Evolutionary conservation across 192 early-diverging fungal genomes (phyloP), one percentile per base, ranked within the genome.

Genomic region (Rhizophlyctis rosea): DNA sequence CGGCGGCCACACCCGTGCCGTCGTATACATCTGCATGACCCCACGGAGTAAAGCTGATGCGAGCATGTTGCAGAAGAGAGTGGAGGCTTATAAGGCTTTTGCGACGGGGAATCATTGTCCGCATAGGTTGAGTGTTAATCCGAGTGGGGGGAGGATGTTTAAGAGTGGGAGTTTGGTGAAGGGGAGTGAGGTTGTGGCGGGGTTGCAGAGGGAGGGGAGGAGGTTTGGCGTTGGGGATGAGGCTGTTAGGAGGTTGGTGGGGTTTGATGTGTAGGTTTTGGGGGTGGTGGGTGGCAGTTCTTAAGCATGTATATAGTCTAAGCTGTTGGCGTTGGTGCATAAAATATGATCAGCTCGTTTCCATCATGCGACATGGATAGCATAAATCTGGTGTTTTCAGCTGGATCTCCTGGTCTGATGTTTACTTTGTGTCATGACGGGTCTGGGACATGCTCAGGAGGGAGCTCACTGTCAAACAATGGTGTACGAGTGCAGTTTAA

Each of bases 1-100:
- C 30, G n/a, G 16, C 0, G 0, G 9, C 13, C 30, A 21, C 27
- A n/a, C 61, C 27, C 53, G 61, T 7, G 7, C n/a, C n/a, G 61
- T 64, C n/a, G 61, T 62, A n/a, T 62, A 62, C 61, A 33, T 62
- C 14, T 62, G 61, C 61, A 62, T 62, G 61, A 62, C 61, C n/a
- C 61, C 61, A 33, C 53, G 61, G 14, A 54, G n/a, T 18, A 23
- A 23, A 14, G 61, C 61, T 16, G 21, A n/a, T 58, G 24, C 53
- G 21, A 16, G 27, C 9, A 28, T n/a, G 61, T 24, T 62, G 61
- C 9, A 24, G 56, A 33, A 16, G 53, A 35, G 61, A 16, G 24
- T 62, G 7, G 16, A 24, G 21, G 61, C 30, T 7, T 62, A 51
- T 23, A 48, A 61, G 56, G 24, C 27, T 18, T 62, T 58, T 51